These are phyloP conservation scores for Erythrophleum ivorense DNA, from an alignment of 331 rosid genomes.

Conservation along the genomic window DNA sequence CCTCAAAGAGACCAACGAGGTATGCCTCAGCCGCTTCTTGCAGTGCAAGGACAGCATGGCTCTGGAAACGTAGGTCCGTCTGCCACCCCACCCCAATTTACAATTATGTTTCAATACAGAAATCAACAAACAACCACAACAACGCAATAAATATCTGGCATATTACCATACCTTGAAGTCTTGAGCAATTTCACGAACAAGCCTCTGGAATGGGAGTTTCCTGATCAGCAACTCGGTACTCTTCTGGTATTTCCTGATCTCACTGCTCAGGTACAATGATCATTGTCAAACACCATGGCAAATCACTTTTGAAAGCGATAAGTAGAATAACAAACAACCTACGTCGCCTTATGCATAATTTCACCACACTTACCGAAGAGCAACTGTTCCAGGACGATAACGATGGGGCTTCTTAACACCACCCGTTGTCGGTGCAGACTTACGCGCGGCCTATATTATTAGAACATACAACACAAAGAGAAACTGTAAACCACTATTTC, in stretches of 20 bases:
- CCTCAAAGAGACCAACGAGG: constrained; percentile 92
- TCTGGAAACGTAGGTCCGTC: constrained; percentile 97
- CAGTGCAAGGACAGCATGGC: constrained; percentile 88
- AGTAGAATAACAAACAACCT: neutral
- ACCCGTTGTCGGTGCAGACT: constrained; percentile 79
- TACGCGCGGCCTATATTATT: constrained; percentile 60
- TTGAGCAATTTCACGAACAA: constrained; percentile 94
- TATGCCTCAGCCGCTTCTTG: constrained; percentile 98
- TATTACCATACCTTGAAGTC: constrained; percentile 69
- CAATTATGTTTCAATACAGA: neutral
- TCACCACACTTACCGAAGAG: constrained; percentile 61
- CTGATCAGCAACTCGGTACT: constrained; percentile 88
- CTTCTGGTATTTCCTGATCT: constrained; percentile 76
- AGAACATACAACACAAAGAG: neutral
- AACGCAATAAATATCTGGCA: fast-evolving
- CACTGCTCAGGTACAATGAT: neutral
- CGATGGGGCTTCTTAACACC: constrained; percentile 83
- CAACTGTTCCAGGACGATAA: constrained; percentile 78
- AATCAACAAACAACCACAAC: neutral
- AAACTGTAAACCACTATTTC: fast-evolving
- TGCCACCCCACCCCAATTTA: constrained; percentile 38
- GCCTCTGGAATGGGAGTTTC: constrained; percentile 93
- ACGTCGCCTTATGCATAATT: neutral
- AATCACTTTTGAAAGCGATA: neutral
- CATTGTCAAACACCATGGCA: neutral